Evolutionary conservation across 208 protist genomes (phyloP).

Genomic region (Trypanosoma melophagium): DNA sequence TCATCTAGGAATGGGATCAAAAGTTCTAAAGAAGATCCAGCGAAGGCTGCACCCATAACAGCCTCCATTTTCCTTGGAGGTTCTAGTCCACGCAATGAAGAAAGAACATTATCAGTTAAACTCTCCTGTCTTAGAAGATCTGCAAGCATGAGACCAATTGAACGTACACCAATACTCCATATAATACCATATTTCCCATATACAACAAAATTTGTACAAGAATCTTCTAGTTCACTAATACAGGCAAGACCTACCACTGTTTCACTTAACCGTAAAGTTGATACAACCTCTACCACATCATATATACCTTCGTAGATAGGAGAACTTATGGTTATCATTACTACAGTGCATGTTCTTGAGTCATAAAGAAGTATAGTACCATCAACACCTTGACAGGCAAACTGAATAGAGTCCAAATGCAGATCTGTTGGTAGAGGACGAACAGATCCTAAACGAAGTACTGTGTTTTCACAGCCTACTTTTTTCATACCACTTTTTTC

Average conservation of each 20-base stretch:
- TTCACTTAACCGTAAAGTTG: slow-evolving; percentile 38
- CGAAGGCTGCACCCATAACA: slow-evolving; percentile 11
- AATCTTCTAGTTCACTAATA: slow-evolving; percentile 21
- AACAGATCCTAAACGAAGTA: slow-evolving; percentile 18
- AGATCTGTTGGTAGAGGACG: slow-evolving; percentile 23
- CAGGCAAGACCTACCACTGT: slow-evolving; percentile 38
- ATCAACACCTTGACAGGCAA: slow-evolving; percentile 20
- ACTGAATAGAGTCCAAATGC: slow-evolving; percentile 13
- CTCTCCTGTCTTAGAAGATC: slow-evolving; percentile 8
- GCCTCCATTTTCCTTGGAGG: slow-evolving; percentile 13
- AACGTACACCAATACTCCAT: slow-evolving; percentile 29
- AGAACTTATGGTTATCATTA: slow-evolving; percentile 40
- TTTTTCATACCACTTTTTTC: background rate
- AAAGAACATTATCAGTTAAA: background rate
- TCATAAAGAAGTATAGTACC: slow-evolving; percentile 48
- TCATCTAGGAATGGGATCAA: slow-evolving; percentile 17
- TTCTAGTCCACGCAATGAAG: slow-evolving; percentile 13
- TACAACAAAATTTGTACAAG: slow-evolving; percentile 40
- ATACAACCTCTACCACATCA: slow-evolving; percentile 42
- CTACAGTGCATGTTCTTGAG: slow-evolving; percentile 33
- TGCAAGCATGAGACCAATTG: slow-evolving; percentile 14
- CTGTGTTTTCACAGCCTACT: background rate
- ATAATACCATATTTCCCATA: slow-evolving; percentile 49
- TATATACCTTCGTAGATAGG: slow-evolving; percentile 38
- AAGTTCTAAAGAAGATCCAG: slow-evolving; percentile 4